Percentiles rank a stretch among this genome's conserved stretches.
Conservation (phyloP, 768 basidiomycete genomes). For the Sutorius australiensis region DNA sequence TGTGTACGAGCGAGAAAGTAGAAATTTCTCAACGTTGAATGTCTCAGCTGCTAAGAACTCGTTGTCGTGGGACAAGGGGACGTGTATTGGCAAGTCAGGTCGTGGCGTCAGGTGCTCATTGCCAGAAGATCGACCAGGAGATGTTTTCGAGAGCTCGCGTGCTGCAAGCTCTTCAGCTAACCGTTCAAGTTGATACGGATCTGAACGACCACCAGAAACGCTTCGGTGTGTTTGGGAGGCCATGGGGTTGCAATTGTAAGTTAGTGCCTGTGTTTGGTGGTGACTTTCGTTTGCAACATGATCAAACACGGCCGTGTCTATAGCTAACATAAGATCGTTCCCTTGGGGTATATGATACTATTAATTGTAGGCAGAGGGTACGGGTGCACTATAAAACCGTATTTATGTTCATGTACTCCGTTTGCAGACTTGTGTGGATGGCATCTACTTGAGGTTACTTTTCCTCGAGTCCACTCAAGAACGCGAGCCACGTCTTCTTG, state of each 20-base stretch:
- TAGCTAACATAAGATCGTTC: neutral
- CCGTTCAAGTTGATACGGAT: slow-evolving; percentile 66
- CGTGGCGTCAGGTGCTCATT: slow-evolving; percentile 9
- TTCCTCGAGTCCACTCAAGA: slow-evolving; percentile 72
- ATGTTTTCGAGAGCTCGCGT: slow-evolving; percentile 43
- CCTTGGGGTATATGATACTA: neutral
- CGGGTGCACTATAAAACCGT: neutral
- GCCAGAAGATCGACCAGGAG: slow-evolving; percentile 2
- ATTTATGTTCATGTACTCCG: neutral
- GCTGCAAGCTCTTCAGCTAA: slow-evolving; percentile 68
- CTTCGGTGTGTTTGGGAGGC: slow-evolving; percentile 14
- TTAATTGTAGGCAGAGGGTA: too few relatives aligned
- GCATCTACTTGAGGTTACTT: slow-evolving; percentile 29
- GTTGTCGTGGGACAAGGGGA: slow-evolving; percentile 79
- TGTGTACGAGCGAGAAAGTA: slow-evolving; percentile 79
- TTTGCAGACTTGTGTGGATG: neutral
- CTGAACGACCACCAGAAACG: slow-evolving; percentile 23
- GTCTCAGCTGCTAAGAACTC: slow-evolving; percentile 60
- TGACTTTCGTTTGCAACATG: slow-evolving; percentile 24
- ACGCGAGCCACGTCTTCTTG: slow-evolving; percentile 92
- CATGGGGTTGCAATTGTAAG: slow-evolving; percentile 10
- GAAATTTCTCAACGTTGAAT: slow-evolving; percentile 84
- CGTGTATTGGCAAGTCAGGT: slow-evolving; percentile 57
- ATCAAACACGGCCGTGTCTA: slow-evolving; percentile 10
- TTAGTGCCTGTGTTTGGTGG: slow-evolving; percentile 19